Conservation (phyloP, 352 stramenopile genomes). For the Globisporangium nunn region DNA sequence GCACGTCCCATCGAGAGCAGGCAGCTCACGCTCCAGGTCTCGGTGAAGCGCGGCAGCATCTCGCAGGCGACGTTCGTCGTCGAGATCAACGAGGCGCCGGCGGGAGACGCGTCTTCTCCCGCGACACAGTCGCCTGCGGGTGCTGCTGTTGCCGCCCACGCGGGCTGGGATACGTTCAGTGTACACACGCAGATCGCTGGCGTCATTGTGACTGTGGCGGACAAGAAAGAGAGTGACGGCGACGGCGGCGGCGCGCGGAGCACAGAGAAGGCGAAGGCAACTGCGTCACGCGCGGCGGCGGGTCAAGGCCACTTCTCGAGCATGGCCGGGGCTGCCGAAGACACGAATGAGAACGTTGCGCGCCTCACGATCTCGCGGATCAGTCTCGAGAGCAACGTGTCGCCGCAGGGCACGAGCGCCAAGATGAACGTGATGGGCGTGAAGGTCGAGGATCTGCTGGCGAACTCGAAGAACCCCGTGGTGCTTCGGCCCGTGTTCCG, state of each 20-base stretch:
- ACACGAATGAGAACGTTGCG: constrained; percentile 39
- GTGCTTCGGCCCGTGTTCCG: constrained; percentile 49
- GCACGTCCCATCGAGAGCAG: background rate
- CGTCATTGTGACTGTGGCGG: constrained; percentile 59
- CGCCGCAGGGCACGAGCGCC: constrained; percentile 31
- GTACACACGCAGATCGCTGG: constrained; percentile 66
- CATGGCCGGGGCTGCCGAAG: background rate
- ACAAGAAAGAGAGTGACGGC: constrained; percentile 30
- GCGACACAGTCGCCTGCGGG: background rate
- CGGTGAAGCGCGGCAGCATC: constrained; percentile 67
- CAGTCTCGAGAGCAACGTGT: constrained; percentile 39
- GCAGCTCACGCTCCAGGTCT: constrained; percentile 34
- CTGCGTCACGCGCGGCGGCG: background rate
- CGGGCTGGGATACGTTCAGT: constrained; percentile 51
- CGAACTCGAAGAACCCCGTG: constrained; percentile 51
- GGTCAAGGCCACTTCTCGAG: background rate
- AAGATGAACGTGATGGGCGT: constrained; percentile 74
- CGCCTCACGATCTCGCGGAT: constrained; percentile 64
- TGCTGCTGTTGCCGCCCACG: background rate
- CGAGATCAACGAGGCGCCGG: constrained; percentile 40
- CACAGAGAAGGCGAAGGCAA: constrained; percentile 1
- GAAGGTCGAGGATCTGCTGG: constrained; percentile 63
- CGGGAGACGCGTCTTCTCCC: constrained; percentile 9
- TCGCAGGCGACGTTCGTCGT: constrained; percentile 69
- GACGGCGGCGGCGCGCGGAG: constrained; percentile 5